Evolutionary conservation across 2,329 filamentous ascomycete genomes (phyloP), one percentile per base, ranked within the genome.

Genomic region (Colletotrichum phormii): DNA sequence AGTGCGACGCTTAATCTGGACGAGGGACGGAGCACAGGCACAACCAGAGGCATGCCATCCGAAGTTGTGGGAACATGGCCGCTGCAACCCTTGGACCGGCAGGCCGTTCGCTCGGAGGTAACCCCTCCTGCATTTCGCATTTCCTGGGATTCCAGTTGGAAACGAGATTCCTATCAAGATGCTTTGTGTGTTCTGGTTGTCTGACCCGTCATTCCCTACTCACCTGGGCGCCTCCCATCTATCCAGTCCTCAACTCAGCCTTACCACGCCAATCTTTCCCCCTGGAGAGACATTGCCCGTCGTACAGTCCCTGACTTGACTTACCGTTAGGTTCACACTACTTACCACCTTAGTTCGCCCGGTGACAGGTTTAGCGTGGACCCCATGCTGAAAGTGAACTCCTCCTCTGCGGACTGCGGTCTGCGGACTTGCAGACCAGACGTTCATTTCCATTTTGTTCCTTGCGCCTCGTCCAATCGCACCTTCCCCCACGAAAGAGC

Each of bases 1-100:
- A 26, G 49, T 72, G 49, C 64, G 13, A 68, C 69, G 64, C 69
- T 72, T 67, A 62, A 72, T 72, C 64, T 72, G 69, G 49, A 59
- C 54, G 15, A 13, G 51, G 46, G 64, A 65, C 66, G 60, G 71
- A 62, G 55, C 37, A 62, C 66, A 73, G 66, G 54, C 33, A 46
- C 66, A 33, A 57, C 26, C 60, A 73, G 60, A 73, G 70, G 49
- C 60, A 73, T 55, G n/a, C 55, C 33, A 22, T 35, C 66, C 71
- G 66, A 65, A n/a, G 33, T 22, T 64, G n/a, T 54, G 67, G 55
- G 60, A 53, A 26, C 12, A 6, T 33, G 33, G 6, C 59, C 33
- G 29, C 22, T 29, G 15, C 4, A n/a, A n/a, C 57, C 33, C 57
- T 37, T 42, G 13, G 5, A 33, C n/a, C 35, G 22, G 22, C 42